These are phyloP conservation scores for Leucosporidium scottii DNA, from an alignment of 768 basidiomycete genomes.

Conservation along the genomic window DNA sequence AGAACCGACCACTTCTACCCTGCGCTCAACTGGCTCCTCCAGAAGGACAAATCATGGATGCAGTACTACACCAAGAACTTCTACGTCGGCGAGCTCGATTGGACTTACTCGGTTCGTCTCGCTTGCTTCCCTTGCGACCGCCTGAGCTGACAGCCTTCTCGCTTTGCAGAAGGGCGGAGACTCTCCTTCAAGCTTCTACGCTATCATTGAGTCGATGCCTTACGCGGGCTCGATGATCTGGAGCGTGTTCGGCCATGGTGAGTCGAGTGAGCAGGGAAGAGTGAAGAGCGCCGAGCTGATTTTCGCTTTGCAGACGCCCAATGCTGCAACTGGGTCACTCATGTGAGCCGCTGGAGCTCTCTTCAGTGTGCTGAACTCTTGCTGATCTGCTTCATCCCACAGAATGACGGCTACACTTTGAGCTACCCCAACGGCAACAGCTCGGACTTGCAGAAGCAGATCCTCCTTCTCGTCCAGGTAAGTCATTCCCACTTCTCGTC, in stretches of 20 bases:
- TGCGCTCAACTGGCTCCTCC: constrained; percentile 29
- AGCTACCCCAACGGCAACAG: constrained; percentile 28
- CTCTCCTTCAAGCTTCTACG: constrained; percentile 31
- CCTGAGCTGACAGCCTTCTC: not conserved
- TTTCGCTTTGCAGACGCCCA: constrained; percentile 12
- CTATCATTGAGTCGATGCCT: constrained; percentile 21
- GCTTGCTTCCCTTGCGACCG: not conserved
- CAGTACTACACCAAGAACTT: constrained; percentile 34
- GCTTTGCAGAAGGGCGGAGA: constrained; percentile 19
- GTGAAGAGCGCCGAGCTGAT: no score
- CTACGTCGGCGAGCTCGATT: constrained; percentile 40
- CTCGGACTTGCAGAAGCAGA: not conserved
- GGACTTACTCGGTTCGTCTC: constrained; percentile 29
- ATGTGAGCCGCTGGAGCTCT: constrained; percentile 1
- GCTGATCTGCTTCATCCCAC: not conserved
- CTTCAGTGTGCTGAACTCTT: not conserved
- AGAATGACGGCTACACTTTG: constrained; percentile 34
- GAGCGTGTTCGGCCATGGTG: constrained; percentile 40
- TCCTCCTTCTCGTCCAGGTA: constrained; percentile 16
- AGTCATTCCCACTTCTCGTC: not conserved
- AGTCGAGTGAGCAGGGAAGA: not conserved
- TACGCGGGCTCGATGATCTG: constrained; percentile 38
- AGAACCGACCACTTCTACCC: constrained; percentile 36
- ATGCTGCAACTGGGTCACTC: constrained; percentile 29
- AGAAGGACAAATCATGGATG: constrained; percentile 25